phyloP scores from a whole-genome alignment of 108 stramenopile genomes.

The Craspedostauros australis region DNA sequence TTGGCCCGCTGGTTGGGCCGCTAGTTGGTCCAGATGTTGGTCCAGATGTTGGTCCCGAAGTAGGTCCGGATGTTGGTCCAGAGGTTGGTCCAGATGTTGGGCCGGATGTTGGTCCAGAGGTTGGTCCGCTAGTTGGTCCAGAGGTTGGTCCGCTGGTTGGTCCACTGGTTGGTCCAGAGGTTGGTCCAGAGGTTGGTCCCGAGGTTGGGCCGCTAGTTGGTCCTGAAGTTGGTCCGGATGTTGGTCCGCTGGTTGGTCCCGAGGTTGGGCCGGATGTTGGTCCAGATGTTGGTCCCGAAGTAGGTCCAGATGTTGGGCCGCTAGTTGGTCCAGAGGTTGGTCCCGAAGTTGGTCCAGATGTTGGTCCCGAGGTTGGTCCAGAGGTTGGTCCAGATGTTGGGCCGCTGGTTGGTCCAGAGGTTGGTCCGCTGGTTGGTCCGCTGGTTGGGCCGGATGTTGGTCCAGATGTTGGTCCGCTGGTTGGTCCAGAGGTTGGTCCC shows the following conservation, averaged over 20 bases:
- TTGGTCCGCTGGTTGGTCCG: background rate
- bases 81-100: background rate
- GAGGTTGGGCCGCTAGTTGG: constrained; percentile 1
- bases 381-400: constrained; percentile 5
- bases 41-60: constrained; percentile 8
- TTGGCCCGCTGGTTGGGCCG: background rate
- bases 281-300: constrained; percentile 1
- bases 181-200: constrained; percentile 1
- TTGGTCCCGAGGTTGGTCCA: constrained; percentile 4
- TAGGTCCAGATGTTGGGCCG: constrained; percentile 2
- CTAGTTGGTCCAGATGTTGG: constrained; percentile 3
- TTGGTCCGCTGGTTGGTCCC: background rate
- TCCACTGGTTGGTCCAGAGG: constrained; percentile 1
- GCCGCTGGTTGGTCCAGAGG: constrained; percentile 1
- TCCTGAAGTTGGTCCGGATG: background rate
- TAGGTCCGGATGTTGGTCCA: constrained; percentile 6
- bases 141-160: background rate
- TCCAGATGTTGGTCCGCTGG: constrained; percentile 4
- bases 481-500: background rate
- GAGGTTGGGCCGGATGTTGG: background rate
- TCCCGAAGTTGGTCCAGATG: constrained; percentile 7
- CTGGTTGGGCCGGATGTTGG: constrained; percentile 5
- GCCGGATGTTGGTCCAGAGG: no score
- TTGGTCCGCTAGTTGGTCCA: no score
- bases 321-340: constrained; percentile 1